Conservation (phyloP, 2,329 filamentous ascomycete genomes). For the Aspergillus hiratsukae region DNA sequence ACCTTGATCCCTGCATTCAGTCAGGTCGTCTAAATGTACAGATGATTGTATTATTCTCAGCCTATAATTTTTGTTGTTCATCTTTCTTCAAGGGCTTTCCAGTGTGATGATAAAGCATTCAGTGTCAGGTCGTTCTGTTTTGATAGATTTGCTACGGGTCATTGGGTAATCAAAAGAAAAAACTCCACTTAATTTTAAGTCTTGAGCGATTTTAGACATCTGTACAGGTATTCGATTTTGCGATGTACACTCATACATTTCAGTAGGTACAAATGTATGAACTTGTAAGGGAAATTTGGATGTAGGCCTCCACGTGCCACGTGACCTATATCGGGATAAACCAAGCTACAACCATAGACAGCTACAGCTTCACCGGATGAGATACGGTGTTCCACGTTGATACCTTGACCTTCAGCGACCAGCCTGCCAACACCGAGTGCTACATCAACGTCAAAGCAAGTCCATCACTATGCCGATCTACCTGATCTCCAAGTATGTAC, state of each 20-base stretch:
- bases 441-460: background rate
- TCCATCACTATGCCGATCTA: slow-evolving; percentile 25
- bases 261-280: background rate
- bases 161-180: slow-evolving; percentile 7
- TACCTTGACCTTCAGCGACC: background rate
- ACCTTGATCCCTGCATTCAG: slow-evolving; percentile 93
- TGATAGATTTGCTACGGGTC: slow-evolving; percentile 14
- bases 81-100: slow-evolving; percentile 8
- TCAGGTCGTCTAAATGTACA: slow-evolving; percentile 51
- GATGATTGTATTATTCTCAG: slow-evolving; percentile 11
- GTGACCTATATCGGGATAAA: background rate
- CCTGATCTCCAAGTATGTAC: slow-evolving; percentile 39
- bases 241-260: background rate
- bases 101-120: slow-evolving; percentile 17
- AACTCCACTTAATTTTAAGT: slow-evolving; percentile 17
- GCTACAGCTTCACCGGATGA: too few species aligned
- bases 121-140: slow-evolving; percentile 13
- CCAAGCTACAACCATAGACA: too few species aligned
- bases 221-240: background rate
- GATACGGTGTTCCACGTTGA: background rate
- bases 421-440: background rate
- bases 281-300: background rate
- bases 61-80: slow-evolving; percentile 9
- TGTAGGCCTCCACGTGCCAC: background rate
- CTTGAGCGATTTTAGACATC: background rate